These are phyloP conservation scores for Pichia sp. DNA, from an alignment of 1,139 yeast species.

Conservation along the genomic window DNA sequence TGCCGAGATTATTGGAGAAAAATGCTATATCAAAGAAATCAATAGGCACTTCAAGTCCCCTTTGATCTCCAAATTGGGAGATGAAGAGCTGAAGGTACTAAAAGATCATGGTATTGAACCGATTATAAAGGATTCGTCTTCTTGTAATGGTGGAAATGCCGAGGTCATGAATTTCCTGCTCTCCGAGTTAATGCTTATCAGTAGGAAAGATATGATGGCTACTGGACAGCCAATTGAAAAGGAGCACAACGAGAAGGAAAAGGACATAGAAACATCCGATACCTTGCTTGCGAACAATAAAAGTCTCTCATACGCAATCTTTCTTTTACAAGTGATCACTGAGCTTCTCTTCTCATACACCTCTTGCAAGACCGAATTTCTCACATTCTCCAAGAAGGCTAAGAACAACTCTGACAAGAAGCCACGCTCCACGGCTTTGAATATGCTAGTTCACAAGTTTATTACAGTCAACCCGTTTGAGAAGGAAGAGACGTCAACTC, in stretches of 20 bases:
- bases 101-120: slow-evolving; percentile 20
- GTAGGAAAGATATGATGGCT: slow-evolving; percentile 20
- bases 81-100: slow-evolving; percentile 18
- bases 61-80: slow-evolving; percentile 14
- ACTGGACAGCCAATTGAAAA: slow-evolving; percentile 9
- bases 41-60: slow-evolving; percentile 32
- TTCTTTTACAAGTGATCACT: slow-evolving; percentile 57
- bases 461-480: slow-evolving; percentile 47
- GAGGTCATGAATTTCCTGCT: slow-evolving; percentile 60
- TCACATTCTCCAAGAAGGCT: slow-evolving; percentile 63
- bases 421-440: slow-evolving; percentile 72
- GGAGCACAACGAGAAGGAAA: slow-evolving; percentile 24
- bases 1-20: slow-evolving; percentile 44
- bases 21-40: slow-evolving; percentile 43
- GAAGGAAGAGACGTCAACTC: slow-evolving; percentile 27
- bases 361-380: slow-evolving; percentile 72
- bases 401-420: slow-evolving; percentile 33
- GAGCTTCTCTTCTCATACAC: slow-evolving; percentile 77
- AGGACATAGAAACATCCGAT: slow-evolving; percentile 21
- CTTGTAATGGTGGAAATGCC: slow-evolving; percentile 30
- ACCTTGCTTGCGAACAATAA: slow-evolving; percentile 28
- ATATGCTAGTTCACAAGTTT: slow-evolving; percentile 69
- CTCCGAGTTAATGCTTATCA: slow-evolving; percentile 53
- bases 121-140: slow-evolving; percentile 16
- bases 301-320: slow-evolving; percentile 59